These are phyloP conservation scores for Globisporangium mamillatum DNA, from an alignment of 352 stramenopile species.

Conservation along the genomic window DNA sequence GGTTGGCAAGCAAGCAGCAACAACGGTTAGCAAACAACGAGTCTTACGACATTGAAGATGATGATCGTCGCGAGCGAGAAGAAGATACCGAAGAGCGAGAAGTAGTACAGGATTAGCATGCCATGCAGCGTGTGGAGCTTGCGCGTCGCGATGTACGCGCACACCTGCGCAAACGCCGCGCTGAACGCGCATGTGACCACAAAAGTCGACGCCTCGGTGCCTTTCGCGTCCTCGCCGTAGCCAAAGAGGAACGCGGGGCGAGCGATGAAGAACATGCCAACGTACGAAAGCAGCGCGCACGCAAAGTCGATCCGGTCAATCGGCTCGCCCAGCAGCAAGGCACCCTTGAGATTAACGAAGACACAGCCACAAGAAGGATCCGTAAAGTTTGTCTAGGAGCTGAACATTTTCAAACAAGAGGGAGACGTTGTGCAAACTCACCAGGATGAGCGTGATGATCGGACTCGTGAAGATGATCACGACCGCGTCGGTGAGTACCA, in stretches of 20 bases:
- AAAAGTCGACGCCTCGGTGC: slow-evolving; percentile 18
- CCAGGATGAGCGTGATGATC: slow-evolving; percentile 59
- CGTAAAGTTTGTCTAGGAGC: no score
- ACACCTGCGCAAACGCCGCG: slow-evolving; percentile 44
- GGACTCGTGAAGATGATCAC: slow-evolving; percentile 69
- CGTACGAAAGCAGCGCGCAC: slow-evolving; percentile 47
- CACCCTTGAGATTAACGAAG: slow-evolving; percentile 24
- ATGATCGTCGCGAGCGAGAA: slow-evolving; percentile 29
- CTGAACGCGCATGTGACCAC: slow-evolving; percentile 40
- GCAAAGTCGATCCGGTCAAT: slow-evolving; percentile 47
- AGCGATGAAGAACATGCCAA: slow-evolving; percentile 62
- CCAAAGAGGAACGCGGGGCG: slow-evolving; percentile 54
- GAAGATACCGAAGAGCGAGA: slow-evolving; percentile 30
- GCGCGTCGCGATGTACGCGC: slow-evolving; percentile 53
- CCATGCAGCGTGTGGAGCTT: slow-evolving; percentile 44
- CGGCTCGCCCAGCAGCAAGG: slow-evolving; percentile 40
- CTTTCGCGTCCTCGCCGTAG: slow-evolving; percentile 4
- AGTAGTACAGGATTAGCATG: slow-evolving; percentile 39
- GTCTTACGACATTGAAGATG: slow-evolving; percentile 29
- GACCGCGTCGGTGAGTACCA: slow-evolving; percentile 67
- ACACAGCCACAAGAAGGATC: not conserved
- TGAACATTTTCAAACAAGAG: no score
- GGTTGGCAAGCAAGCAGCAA: not conserved
- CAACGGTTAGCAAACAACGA: slow-evolving; percentile 1
- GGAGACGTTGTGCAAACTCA: slow-evolving; percentile 2